Evolutionary conservation across 331 rosid genomes (phyloP).

Genomic region (Rosa hybrid): DNA sequence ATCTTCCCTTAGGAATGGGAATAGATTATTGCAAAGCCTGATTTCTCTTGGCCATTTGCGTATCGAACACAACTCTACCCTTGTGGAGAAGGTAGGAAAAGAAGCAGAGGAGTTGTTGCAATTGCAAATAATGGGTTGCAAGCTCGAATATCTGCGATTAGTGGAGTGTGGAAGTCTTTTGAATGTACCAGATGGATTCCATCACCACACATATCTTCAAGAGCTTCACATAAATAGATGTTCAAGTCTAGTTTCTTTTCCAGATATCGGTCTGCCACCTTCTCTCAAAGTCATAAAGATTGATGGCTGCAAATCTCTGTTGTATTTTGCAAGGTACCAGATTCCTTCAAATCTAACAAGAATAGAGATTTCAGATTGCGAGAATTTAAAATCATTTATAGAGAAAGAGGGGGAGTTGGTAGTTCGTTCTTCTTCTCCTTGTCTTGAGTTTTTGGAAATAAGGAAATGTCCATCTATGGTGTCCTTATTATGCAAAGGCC

Average conservation of each 20-base stretch:
- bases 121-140: background rate
- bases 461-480: no score
- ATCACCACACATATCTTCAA: background rate
- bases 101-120: background rate
- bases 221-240: background rate
- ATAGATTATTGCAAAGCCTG: no score
- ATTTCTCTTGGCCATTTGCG: no score
- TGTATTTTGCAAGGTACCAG: constrained; percentile 4
- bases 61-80: no score
- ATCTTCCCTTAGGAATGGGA: no score
- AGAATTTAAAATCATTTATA: no score
- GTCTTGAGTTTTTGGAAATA: no score
- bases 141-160: background rate
- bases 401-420: no score
- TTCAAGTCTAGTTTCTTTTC: constrained; percentile 4
- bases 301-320: background rate
- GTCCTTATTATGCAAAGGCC: no score
- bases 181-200: background rate
- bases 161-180: background rate
- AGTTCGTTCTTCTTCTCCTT: no score
- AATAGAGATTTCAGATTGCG: no score
- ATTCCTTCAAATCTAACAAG: constrained; percentile 18
- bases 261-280: constrained; percentile 4
- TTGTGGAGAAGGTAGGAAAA: no score
- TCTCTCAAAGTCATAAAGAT: constrained; percentile 22